Base-by-base conservation (phyloP, 805 yeast genomes). In the Teunomyces cretensis region DNA sequence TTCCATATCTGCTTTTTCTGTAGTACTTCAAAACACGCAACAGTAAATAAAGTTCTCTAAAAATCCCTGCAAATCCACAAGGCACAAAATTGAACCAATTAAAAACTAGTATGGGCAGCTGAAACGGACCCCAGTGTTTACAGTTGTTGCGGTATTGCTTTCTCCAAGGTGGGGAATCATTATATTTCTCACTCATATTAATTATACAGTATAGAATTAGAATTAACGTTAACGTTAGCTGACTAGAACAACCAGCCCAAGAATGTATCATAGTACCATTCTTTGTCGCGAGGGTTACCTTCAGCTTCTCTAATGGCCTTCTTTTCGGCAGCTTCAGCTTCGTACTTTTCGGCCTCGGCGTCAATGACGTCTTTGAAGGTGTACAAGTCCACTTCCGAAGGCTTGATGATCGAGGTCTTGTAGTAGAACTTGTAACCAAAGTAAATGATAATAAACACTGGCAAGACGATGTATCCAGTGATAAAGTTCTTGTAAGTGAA, bases 401-500 rank as follows among this genome's bases (percentile, higher is more conserved):
- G 76, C 33, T 57, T 62, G 43, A 78, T 71, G 24, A 72, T 47
- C 53, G 70, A 74, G 28, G 86, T 72, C 61, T 74, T 81, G 60
- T 64, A 65, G 50, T 67, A 52, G 31, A 82, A n/a, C 67, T 84
- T 84, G 72, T 80, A 83, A 5, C 87, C 88, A 49, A 76, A 54
- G 51, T 68, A 76, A 47, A 77, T 69, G 39, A 79, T 67, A 30
- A 82, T 32, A 54, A 75, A 86, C 9, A 84, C 81, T 30, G 88
- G 88, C 39, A 86, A 75, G 26, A 87, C 86, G 56, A 86, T 83
- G 66, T 86, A 86, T 37, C 91, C 90, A 28, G 92, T 84, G 57
- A 86, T 83, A 59, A 87, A 87, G 14, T 72, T 72, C 63, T 80
- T 79, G 67, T 81, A 82, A 51, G 78, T 76, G 61, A 86, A 83